Conservation (phyloP, 257 asterid genomes). For the Lycium ferocissimum region DNA sequence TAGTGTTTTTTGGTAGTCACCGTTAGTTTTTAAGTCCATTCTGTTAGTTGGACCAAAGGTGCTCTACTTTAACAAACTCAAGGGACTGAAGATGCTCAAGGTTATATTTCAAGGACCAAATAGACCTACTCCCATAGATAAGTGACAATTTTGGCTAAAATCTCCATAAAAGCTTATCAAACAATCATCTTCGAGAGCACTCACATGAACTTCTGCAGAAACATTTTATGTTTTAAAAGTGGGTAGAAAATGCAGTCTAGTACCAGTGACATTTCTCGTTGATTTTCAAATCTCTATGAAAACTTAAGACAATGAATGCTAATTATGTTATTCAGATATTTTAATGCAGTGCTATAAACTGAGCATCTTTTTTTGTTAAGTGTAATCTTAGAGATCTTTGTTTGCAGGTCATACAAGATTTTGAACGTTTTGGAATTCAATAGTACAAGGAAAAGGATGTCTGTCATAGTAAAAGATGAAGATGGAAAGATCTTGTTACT, state of each 20-base stretch:
- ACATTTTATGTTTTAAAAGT: too few species aligned
- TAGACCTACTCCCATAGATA: too few species aligned
- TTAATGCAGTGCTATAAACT: background rate
- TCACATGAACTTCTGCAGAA: background rate
- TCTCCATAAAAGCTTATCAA: background rate
- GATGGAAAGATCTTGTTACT: slow-evolving; percentile 79
- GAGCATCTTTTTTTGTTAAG: background rate
- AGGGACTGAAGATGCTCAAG: too few species aligned
- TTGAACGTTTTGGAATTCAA: slow-evolving; percentile 77
- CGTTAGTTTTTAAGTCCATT: too few species aligned
- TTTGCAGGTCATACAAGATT: slow-evolving; percentile 75
- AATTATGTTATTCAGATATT: background rate
- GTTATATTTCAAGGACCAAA: too few species aligned
- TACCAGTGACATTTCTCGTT: background rate
- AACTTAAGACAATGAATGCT: background rate
- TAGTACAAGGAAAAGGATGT: slow-evolving; percentile 92
- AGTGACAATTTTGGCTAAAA: too few species aligned
- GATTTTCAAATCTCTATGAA: slow-evolving; percentile 19
- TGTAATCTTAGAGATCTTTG: slow-evolving; percentile 28
- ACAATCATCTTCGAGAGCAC: background rate
- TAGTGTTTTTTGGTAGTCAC: too few species aligned
- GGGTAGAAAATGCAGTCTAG: background rate
- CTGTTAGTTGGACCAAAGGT: too few species aligned
- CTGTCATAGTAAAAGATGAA: slow-evolving; percentile 80
- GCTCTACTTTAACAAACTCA: too few species aligned